Percentiles rank a stretch among this genome's conserved stretches.
Conservation (phyloP, 2,329 filamentous ascomycete species). For the Claviceps digitariae region DNA sequence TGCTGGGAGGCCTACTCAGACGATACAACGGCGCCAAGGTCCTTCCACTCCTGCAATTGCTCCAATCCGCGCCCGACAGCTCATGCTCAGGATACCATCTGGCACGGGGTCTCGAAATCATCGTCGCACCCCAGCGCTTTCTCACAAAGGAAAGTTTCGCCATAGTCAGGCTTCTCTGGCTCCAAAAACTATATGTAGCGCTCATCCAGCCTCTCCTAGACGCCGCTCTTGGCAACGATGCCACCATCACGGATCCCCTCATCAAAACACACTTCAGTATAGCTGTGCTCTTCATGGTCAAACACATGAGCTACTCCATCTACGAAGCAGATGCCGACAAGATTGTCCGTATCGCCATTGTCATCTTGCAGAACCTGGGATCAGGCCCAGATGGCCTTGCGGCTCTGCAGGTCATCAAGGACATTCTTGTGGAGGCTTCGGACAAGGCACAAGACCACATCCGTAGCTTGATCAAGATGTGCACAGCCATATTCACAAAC, state of each 20-base stretch:
- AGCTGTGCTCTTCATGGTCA: constrained; percentile 33
- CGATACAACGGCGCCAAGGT: constrained; percentile 24
- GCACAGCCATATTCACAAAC: constrained; percentile 24
- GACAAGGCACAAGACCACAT: constrained; percentile 34
- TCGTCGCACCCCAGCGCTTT: constrained; percentile 26
- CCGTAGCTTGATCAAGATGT: constrained; percentile 32
- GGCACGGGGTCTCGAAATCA: constrained; percentile 27
- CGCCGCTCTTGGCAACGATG: constrained; percentile 22
- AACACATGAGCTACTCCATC: constrained; percentile 34
- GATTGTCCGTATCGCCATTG: constrained; percentile 36
- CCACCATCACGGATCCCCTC: constrained; percentile 15
- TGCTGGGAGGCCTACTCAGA: constrained; percentile 24
- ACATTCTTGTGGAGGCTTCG: constrained; percentile 32
- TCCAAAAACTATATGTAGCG: constrained; percentile 35
- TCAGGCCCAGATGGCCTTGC: constrained; percentile 30
- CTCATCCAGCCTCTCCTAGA: constrained; percentile 31
- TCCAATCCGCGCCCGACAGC: constrained; percentile 22
- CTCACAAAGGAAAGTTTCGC: constrained; percentile 29
- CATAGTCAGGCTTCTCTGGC: constrained; percentile 30
- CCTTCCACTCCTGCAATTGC: constrained; percentile 20
- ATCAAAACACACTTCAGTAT: constrained; percentile 29
- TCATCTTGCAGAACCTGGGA: constrained; percentile 28
- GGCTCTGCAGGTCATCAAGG: constrained; percentile 34
- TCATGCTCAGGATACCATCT: constrained; percentile 23
- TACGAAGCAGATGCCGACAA: constrained; percentile 36